Evolutionary conservation across 2,329 filamentous ascomycete species (phyloP).

Genomic region (Seiridium unicorne): DNA sequence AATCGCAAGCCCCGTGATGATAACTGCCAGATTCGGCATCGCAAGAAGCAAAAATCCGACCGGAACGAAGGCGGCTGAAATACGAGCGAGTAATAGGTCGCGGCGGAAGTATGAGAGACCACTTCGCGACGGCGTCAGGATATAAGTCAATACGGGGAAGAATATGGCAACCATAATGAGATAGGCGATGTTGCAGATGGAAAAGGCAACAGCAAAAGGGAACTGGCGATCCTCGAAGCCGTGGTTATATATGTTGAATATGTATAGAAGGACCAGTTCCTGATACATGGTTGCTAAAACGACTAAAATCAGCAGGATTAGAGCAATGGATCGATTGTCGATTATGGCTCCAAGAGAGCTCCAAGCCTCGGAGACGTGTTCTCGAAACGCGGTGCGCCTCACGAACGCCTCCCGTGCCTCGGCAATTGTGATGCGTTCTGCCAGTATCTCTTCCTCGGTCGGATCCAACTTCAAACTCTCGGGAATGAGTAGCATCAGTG

Average conservation of each 20-base stretch:
- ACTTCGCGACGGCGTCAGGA: conserved; percentile 7
- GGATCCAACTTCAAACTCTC: conserved; percentile 8
- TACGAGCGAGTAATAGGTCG: conserved; percentile 22
- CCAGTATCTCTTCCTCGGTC: background rate
- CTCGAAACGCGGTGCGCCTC: background rate
- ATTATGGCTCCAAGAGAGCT: background rate
- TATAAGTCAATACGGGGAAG: conserved; percentile 16
- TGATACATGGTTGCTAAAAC: conserved; percentile 7
- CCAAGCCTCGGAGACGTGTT: background rate
- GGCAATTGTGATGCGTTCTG: conserved; percentile 1
- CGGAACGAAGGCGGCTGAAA: conserved; percentile 17
- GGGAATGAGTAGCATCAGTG: conserved; percentile 13
- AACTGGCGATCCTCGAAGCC: conserved; percentile 19
- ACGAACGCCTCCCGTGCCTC: conserved; percentile 1
- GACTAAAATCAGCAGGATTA: conserved; percentile 11
- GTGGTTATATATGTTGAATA: conserved; percentile 18
- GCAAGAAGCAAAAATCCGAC: conserved; percentile 18
- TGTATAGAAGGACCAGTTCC: conserved; percentile 11
- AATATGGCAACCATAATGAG: conserved; percentile 14
- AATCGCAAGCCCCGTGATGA: conserved; percentile 21
- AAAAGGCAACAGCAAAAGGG: conserved; percentile 18
- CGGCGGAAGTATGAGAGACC: conserved; percentile 16
- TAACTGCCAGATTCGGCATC: conserved; percentile 14
- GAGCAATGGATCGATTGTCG: conserved; percentile 7
- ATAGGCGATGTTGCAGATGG: conserved; percentile 18